Evolutionary conservation across 352 stramenopile genomes (phyloP), one percentile per base, ranked within the genome.

Genomic region (Phytophthora syringae): DNA sequence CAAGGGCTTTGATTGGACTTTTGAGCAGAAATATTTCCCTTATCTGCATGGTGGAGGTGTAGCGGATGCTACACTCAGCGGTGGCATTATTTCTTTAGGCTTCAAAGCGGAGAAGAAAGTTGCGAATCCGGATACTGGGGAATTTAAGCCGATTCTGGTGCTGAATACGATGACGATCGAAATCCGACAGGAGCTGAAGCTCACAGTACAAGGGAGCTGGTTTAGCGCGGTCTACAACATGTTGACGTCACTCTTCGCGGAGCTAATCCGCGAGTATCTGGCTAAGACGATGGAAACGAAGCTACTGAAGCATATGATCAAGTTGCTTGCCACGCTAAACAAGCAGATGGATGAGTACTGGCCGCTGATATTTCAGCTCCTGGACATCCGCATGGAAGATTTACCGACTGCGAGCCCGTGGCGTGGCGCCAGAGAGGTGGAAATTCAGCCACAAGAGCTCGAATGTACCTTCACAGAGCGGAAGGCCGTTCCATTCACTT

Each of bases 201-300:
- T 95, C 52, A 87, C 75, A 0, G 80, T 95, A 2, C 83, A 95
- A 63, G 85, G 85, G 9, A 94, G 85, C 40, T 95, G 87, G 87
- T 95, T 95, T 66, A 94, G 85, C 48, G 77, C 84, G 7, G 70
- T 95, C 6, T 95, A 95, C 70, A 95, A 95, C 36, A 47, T 94
- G 64, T 67, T 95, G 5, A 87, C 87, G 5, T 82, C 82, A 7
- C 73, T 89, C 32, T 95, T 95, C 59, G 85, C 82, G 0, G 71
- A 84, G 27, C 60, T 93, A 24, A 94, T 95, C 55, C 84, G 86
- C 22, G 87, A 95, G 30, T 95, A 95, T 60, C 43, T 95, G 54
- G 77, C 85, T 13, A 92, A 92, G 61, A 95, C 85, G 1, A 91
- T 95, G 76, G 87, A 94, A 69, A 87, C 67, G 27, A 95, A 92